Base-by-base conservation (phyloP, 1,139 yeast genomes). In the Arxiozyma telluris region DNA sequence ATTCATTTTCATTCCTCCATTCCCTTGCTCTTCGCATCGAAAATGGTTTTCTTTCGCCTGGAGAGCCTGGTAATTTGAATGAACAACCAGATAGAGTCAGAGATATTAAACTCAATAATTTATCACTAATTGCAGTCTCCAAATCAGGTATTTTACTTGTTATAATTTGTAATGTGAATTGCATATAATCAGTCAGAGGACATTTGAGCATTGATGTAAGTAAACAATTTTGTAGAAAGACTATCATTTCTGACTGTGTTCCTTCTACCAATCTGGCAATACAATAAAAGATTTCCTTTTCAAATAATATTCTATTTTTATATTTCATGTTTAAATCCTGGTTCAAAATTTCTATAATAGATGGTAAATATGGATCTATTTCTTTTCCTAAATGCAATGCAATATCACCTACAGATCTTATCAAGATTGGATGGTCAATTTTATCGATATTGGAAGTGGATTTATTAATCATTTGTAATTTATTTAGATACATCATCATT, bases 231-330 rank as follows among this genome's bases (percentile, higher is more conserved):
- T 89, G 93, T 58, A 93, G 74, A 66, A 88, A 93, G 64, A 90
- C 89, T 0, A 96, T 86, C 55, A 93, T 76, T 1, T 96, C 95
- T 18, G 96, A 94, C 0, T 97, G 97, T 8, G 91, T 90, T 0
- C 98, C 94, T 27, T 79, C 78, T 0, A 97, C 91, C 50, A 93
- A 73, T 71, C 88, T 87, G 0, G 94, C 89, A 53, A 93, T 79
- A 67, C 98, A 91, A 60, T 87, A 90, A 63, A 91, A 93, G 23
- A 93, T 83, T 0, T 96, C 91, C 0, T 89, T 86, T 60, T 89
- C 96, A 47, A 87, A 84, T 51, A 85, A 93, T 63, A 82, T 84
- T 59, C 86, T 76, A 43, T 75, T 73, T 51, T 82, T 82, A 47
- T 81, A 81, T 66, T 85, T 89, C 0, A 89, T 76, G 17, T 83